These are phyloP conservation scores for Chenopodium album DNA, from an alignment of 148 eudicot genomes.

Conservation along the genomic window DNA sequence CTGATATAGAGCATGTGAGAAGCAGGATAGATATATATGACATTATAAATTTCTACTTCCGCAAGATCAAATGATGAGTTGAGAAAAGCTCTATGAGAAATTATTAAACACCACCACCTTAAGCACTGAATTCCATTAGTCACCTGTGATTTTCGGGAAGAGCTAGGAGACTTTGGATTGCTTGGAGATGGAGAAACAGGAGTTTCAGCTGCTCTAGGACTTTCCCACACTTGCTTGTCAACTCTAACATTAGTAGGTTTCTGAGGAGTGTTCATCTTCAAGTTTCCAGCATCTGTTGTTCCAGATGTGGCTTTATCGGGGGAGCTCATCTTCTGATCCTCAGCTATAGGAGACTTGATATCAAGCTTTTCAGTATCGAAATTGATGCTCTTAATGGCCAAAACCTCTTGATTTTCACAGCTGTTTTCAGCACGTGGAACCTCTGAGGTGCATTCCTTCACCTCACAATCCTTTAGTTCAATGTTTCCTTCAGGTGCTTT, in stretches of 20 bases:
- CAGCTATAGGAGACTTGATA: slow-evolving; percentile 39
- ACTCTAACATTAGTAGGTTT: slow-evolving; percentile 32
- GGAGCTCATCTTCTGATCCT: slow-evolving; percentile 50
- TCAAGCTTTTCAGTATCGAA: slow-evolving; percentile 29
- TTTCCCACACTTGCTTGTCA: slow-evolving; percentile 43
- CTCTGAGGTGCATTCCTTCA: slow-evolving; percentile 44
- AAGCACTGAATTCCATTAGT: slow-evolving; percentile 3
- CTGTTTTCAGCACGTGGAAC: slow-evolving; percentile 41
- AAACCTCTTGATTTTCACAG: slow-evolving; percentile 45
- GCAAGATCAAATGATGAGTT: neutral
- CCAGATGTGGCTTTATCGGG: slow-evolving; percentile 45
- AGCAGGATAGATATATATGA: neutral
- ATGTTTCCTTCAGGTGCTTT: slow-evolving; percentile 36
- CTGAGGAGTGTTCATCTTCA: slow-evolving; percentile 27
- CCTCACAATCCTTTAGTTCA: slow-evolving; percentile 39
- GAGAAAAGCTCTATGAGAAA: neutral
- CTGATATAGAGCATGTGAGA: neutral
- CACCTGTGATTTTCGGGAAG: slow-evolving; percentile 53
- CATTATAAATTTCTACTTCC: neutral
- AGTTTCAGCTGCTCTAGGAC: slow-evolving; percentile 41
- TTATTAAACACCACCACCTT: neutral
- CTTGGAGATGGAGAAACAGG: slow-evolving; percentile 40
- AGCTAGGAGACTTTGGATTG: slow-evolving; percentile 42
- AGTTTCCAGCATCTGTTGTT: slow-evolving; percentile 31
- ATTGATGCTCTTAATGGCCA: slow-evolving; percentile 48